Percentiles rank a stretch among this genome's conserved stretches.
These are phyloP conservation scores for Alternaria infectoria DNA, from an alignment of 2,329 filamentous ascomycete species.

Conservation along the genomic window DNA sequence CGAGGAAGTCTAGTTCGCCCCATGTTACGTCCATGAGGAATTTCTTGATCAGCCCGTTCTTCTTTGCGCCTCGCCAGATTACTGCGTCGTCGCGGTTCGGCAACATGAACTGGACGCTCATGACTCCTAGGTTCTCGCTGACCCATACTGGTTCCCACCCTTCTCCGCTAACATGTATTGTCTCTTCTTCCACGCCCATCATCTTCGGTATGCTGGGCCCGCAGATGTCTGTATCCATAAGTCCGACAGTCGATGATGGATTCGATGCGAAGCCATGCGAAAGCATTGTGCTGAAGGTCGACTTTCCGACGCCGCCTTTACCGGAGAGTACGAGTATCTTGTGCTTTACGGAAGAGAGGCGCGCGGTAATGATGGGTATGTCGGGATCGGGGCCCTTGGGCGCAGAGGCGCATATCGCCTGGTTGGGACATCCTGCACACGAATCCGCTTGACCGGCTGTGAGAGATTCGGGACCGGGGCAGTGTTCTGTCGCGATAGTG, in stretches of 20 bases:
- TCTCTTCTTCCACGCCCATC: constrained; percentile 95
- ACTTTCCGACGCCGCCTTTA: constrained; percentile 97
- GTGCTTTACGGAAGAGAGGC: constrained; percentile 81
- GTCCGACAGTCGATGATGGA: constrained; percentile 78
- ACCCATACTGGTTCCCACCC: constrained; percentile 98
- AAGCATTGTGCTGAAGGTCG: constrained; percentile 87
- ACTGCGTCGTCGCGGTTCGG: constrained; percentile 92
- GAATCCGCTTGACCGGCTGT: constrained; percentile 73
- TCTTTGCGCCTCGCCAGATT: constrained; percentile 97
- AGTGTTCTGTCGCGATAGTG: constrained; percentile 69
- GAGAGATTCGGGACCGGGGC: constrained; percentile 85
- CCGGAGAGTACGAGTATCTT: constrained; percentile 93
- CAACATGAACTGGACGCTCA: constrained; percentile 99
- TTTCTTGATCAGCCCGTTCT: constrained; percentile 97
- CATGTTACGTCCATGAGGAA: constrained; percentile 98
- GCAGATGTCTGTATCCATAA: constrained; percentile 99
- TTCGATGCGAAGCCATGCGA: constrained; percentile 88
- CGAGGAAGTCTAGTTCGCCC: constrained; percentile 90
- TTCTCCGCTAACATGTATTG: constrained; percentile 84
- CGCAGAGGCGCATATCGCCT: constrained; percentile 90
- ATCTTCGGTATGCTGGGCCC: constrained; percentile 97
- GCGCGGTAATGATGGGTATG: constrained; percentile 83
- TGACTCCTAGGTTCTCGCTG: constrained; percentile 88
- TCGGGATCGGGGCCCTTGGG: constrained; percentile 97
- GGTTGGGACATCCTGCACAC: constrained; percentile 94